phyloP scores from a whole-genome alignment of 768 basidiomycete genomes.

The Pisolithus marmoratus region DNA sequence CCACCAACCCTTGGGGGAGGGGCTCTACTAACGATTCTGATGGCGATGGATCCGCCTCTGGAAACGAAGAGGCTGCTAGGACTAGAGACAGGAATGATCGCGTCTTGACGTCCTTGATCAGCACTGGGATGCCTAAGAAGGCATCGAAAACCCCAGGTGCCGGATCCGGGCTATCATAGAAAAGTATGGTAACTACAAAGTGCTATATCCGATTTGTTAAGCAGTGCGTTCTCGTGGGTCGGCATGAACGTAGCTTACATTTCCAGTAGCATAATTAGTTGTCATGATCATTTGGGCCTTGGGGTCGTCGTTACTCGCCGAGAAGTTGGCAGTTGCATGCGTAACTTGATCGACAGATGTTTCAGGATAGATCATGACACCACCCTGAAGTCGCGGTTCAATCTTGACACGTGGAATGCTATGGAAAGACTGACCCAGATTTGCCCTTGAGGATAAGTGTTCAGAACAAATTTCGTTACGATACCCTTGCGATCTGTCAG shows the following conservation, averaged over 20 bases:
- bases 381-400: conserved; percentile 36
- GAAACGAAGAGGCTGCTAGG: too few relatives aligned
- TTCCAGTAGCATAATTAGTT: conserved; percentile 31
- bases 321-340: conserved; percentile 17
- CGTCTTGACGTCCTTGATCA: conserved; percentile 10
- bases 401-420: background rate
- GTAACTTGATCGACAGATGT: conserved; percentile 8
- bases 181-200: conserved; percentile 34
- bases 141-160: conserved; percentile 22
- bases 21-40: too few relatives aligned
- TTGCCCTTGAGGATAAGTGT: conserved; percentile 46
- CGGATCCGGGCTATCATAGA: conserved; percentile 47
- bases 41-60: too few relatives aligned
- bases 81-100: conserved; percentile 23
- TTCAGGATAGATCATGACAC: conserved; percentile 31
- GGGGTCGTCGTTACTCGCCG: conserved; percentile 12
- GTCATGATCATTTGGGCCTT: conserved; percentile 36
- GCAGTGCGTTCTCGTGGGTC: background rate
- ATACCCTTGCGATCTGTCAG: conserved; percentile 37
- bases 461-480: conserved; percentile 52
- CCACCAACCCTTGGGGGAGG: too few relatives aligned
- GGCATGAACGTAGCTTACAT: conserved; percentile 12
- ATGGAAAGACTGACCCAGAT: conserved; percentile 48
- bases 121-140: conserved; percentile 20
- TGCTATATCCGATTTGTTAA: background rate